Base-by-base conservation (phyloP, 768 basidiomycete genomes). In the Dentipellis fragilis region DNA sequence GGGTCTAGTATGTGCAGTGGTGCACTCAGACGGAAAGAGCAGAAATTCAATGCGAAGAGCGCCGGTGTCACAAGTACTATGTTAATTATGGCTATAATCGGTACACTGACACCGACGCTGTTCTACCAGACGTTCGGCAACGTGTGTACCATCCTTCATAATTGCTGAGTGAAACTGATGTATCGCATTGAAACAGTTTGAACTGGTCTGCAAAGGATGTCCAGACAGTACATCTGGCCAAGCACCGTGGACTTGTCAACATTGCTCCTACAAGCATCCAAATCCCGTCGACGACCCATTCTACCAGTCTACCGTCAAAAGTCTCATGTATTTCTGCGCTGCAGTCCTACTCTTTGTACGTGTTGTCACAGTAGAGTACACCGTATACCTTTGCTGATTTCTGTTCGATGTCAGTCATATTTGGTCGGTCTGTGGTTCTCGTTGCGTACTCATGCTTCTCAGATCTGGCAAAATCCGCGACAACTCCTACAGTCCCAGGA, bases 71-170 rank as follows among this genome's bases (percentile, higher is more conserved):
- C 96, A 0, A 96, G 93, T 67, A 96, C 96, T 75, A 95, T 99
- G 91, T 70, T 99, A 68, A 98, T 99, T 72, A 98, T 98, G 95
- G 96, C 96, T 11, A 91, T 99, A 68, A 95, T 99, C 58, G 96
- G 96, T 11, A 91, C 90, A 1, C 74, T 99, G 56, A 83, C 93
- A 0, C 96, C 96, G 2, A 98, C 96, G 0, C 67, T 99, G 66
- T 99, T 99, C 69, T 99, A 99, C 71, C 94, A 98, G 69, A 93
- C 87, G 10, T 99, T 95, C 68, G 96, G 96, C 52, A 93, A 90
- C 60, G 95, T 97, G 65, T 71, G 92, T 79, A 46, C 58, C 40
- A 6, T 19, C 21, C 37, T 16, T 16, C 50, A 23, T 22, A 46
- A 62, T 9, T 58, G 50, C 35, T 56, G 14, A 3, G 21, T 23